A percentile compares a stretch with the other conserved stretches of the same genome.
These are phyloP conservation scores for Magnolia sinica DNA, from an alignment of 164 flowering plant genomes.

Conservation along the genomic window DNA sequence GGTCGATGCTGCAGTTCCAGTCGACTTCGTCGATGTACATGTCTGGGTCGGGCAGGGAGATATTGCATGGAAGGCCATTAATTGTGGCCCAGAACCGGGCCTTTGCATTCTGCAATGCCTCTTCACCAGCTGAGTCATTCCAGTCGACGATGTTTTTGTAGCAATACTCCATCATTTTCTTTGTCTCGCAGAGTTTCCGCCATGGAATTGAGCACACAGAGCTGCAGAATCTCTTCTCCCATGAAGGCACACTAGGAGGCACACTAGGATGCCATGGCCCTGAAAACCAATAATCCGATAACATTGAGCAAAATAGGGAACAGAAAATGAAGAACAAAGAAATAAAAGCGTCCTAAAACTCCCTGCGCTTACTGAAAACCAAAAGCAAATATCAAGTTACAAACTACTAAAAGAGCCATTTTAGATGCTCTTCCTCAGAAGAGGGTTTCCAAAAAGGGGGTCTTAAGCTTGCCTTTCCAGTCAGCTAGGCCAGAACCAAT, in stretches of 20 bases:
- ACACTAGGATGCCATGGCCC: conserved; percentile 43
- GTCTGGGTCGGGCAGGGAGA: conserved; percentile 53
- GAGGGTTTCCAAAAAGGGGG: no score
- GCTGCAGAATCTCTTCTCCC: conserved; percentile 68
- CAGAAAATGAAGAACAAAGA: no score
- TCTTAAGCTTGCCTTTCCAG: no score
- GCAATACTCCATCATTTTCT: conserved; percentile 27
- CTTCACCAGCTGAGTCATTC: conserved; percentile 76
- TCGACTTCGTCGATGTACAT: conserved; percentile 55
- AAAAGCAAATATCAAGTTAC: no score
- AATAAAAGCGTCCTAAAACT: no score
- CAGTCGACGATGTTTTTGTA: conserved; percentile 45
- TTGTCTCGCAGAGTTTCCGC: conserved; percentile 46
- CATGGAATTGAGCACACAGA: conserved; percentile 51
- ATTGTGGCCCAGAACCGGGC: conserved; percentile 50
- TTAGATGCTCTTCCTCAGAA: no score
- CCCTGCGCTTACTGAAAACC: no score
- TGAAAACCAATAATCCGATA: conserved; percentile 6
- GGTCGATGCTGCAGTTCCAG: conserved; percentile 48
- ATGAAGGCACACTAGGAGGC: conserved; percentile 56
- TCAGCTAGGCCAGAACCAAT: no score
- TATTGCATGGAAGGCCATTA: conserved; percentile 39
- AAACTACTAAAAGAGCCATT: no score
- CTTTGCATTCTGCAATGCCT: conserved; percentile 62
- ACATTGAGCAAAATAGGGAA: not conserved